Evolutionary conservation across 441 rosid genomes (phyloP), one percentile per base, ranked within the genome.

Genomic region (Isatis lusitanica): DNA sequence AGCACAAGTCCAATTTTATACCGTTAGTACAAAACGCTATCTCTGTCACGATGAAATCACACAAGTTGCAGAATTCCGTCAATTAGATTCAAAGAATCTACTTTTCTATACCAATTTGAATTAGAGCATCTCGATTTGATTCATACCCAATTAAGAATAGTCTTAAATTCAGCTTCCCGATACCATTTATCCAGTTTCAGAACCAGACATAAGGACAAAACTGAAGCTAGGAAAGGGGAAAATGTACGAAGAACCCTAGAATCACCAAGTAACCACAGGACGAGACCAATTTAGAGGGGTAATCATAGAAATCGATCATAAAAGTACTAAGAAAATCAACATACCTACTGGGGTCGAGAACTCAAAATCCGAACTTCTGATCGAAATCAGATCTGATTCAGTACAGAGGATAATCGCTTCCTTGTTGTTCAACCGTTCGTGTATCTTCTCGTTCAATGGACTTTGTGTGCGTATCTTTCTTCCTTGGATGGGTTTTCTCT

Each of bases 281-380:
- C 6, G 12, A 59, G 12, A 40, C 24, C 9, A n/a, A 51, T 9
- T 0, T 4, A 26, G 2, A 74, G 12, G 13, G 17, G 0, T 30
- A 42, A 12, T 39, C 10, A 50, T 15, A 59, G 31, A n/a, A 66
- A 17, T 18, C 0, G 33, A 46, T 2, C 5, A 39, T 0, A 21
- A 30, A 46, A 56, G 9, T 1, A 26, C 2, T 13, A 2, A 60
- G 62, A 61, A 26, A 42, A 43, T 55, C 8, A 28, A 40, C 75
- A 6, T 64, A 76, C 79, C 79, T 57, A 9, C 30, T 13, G 18
- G 36, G 31, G 16, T 21, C 7, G 42, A 42, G 4, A 74, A 6
- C 17, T 28, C 63, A 4, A 3, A 40, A 4, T 4, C 24, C 40
- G 24, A 55, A 40, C 30, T 18, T 8, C 1, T 7, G 47, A 62